A percentile compares a stretch with the other conserved stretches of the same genome.
Evolutionary conservation across 495 filamentous ascomycete species (phyloP).

Genomic region (Aspergillus kassunensis): DNA sequence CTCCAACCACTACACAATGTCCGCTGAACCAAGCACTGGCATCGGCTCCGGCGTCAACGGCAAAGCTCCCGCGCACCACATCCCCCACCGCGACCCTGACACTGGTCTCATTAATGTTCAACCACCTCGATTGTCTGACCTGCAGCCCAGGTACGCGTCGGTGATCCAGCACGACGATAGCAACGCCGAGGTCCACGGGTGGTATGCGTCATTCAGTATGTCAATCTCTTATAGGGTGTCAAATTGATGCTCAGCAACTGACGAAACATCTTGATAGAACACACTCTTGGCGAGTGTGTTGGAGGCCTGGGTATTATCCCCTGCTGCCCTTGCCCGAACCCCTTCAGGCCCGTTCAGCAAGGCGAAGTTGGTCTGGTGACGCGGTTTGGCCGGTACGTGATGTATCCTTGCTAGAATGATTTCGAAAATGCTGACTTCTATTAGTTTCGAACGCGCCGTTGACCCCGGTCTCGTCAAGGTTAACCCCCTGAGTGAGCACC

Average conservation of each 20-base stretch:
- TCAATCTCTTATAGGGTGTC: conserved; percentile 1
- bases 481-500: conserved; percentile 89
- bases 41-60: conserved; percentile 30
- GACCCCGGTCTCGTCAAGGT: conserved; percentile 97
- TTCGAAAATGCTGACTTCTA: conserved; percentile 4
- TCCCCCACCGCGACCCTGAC: conserved; percentile 12
- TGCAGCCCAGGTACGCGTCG: conserved; percentile 86
- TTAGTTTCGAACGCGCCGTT: conserved; percentile 83
- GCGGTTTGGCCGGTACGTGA: conserved; percentile 73
- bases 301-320: conserved; percentile 85
- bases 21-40: conserved; percentile 21
- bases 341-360: conserved; percentile 89
- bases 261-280: conserved; percentile 48
- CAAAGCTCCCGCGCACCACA: conserved; percentile 38
- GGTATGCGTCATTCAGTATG: conserved; percentile 88
- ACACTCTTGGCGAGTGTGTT: conserved; percentile 68
- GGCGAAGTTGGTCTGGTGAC: conserved; percentile 94
- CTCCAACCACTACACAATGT: conserved; percentile 20
- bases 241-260: conserved; percentile 2
- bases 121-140: conserved; percentile 74
- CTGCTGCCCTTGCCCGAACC: conserved; percentile 92
- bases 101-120: conserved; percentile 67
- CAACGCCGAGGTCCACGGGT: conserved; percentile 72
- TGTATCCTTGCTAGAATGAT: background rate
- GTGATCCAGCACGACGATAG: conserved; percentile 61